Base-by-base conservation (phyloP, 1,139 yeast genomes). In the Hemisphaericaspora subhashii region DNA sequence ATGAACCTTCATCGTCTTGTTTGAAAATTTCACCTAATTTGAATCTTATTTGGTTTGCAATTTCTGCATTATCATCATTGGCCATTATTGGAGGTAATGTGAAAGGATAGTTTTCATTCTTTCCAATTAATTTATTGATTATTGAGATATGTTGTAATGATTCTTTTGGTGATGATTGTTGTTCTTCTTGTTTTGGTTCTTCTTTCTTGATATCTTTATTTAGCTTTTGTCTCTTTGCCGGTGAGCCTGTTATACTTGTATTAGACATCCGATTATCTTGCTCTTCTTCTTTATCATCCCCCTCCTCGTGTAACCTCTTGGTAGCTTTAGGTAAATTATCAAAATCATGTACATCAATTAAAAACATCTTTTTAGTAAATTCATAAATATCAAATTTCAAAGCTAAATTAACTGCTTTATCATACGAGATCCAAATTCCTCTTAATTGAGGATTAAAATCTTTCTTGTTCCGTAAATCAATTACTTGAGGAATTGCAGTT, bases 31-130 rank as follows among this genome's bases (percentile, higher is more conserved):
- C 63, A 16, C 64, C 49, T 71, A 40, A 83, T 63, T 52, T 80
- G 70, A 32, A 80, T 75, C 57, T 76, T 22, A 81, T 60, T 28
- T 78, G 84, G 36, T 80, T 72, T 1, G 83, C 72, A 12, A 58
- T 35, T 9, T 58, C 63, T 2, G 46, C 36, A 31, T 62, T 52
- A 59, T 54, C 37, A 50, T 64, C 49, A 28, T 62, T 59, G 10
- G 62, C 62, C 2, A 65, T 57, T 21, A 81, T 50, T 1, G 89
- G 86, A 16, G 76, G 77, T 38, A 81, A 56, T 0, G 86, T 63
- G 51, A 62, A 75, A 4, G 83, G 83, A 32, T 64, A 60, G 48
- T 74, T 73, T 11, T 74, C 59, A 41, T 75, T 74, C 8, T 62
- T 58, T n/a, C 45, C 39, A 15, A 52, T 50, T 12, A 60, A 46